A percentile compares a stretch with the other conserved stretches of the same genome.
Evolutionary conservation across 495 filamentous ascomycete species (phyloP).

Genomic region (Penicillium angulare): DNA sequence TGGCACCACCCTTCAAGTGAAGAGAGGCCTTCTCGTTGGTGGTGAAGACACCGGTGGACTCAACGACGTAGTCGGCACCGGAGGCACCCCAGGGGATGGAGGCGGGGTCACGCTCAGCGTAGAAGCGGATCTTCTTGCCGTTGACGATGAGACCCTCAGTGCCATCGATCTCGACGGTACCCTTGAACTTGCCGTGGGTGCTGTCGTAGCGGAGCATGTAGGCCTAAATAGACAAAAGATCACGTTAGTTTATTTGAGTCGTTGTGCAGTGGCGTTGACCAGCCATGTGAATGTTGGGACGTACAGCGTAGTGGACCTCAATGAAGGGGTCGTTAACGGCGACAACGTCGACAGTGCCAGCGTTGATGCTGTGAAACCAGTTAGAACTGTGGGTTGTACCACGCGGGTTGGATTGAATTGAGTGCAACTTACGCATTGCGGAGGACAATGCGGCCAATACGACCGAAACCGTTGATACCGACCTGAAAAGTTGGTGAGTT

Average conservation of each 20-base stretch:
- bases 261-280: not conserved
- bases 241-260: not conserved
- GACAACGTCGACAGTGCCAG: slow-evolving; percentile 80
- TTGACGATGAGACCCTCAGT: slow-evolving; percentile 81
- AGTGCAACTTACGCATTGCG: slow-evolving; percentile 68
- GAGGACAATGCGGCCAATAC: slow-evolving; percentile 96
- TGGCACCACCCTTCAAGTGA: slow-evolving; percentile 98
- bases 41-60: slow-evolving; percentile 99
- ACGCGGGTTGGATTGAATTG: not conserved
- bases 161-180: slow-evolving; percentile 65
- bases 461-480: slow-evolving; percentile 99
- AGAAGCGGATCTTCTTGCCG: slow-evolving; percentile 96
- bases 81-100: slow-evolving; percentile 88
- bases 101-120: slow-evolving; percentile 86
- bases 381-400: slow-evolving; percentile 23
- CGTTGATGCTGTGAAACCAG: slow-evolving; percentile 68
- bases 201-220: slow-evolving; percentile 99
- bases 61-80: slow-evolving; percentile 93
- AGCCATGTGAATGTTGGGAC: slow-evolving; percentile 30
- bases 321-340: slow-evolving; percentile 99
- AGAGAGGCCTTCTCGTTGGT: slow-evolving; percentile 91
- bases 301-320: slow-evolving; percentile 94
- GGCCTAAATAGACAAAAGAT: slow-evolving; percentile 57
- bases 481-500: slow-evolving; percentile 55
- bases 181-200: slow-evolving; percentile 96